Percentiles rank a stretch among this genome's conserved stretches.
phyloP scores from a whole-genome alignment of 305 asterid species.

The Fraxinus albicans region DNA sequence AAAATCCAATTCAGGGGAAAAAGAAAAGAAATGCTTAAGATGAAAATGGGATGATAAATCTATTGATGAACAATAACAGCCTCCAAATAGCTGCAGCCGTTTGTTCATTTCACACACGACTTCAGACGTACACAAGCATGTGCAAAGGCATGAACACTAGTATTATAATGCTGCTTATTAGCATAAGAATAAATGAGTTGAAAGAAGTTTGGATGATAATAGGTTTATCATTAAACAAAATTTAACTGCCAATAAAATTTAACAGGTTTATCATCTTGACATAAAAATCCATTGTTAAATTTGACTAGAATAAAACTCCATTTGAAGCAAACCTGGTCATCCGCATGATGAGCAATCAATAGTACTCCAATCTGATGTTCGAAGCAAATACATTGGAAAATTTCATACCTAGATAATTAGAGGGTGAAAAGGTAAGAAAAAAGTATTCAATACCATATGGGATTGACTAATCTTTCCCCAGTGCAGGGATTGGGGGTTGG shows the following conservation, averaged over 20 bases:
- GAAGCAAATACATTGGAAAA: slow-evolving; percentile 56
- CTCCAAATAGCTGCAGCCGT: neutral
- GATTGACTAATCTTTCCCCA: neutral
- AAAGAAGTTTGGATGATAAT: neutral
- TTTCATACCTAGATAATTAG: slow-evolving; percentile 58
- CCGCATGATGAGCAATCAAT: slow-evolving; percentile 89
- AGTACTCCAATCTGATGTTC: slow-evolving; percentile 53
- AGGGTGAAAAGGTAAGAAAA: slow-evolving; percentile 5
- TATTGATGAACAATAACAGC: neutral
- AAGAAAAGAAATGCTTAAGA: neutral
- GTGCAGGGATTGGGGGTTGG: neutral
- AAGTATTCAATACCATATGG: neutral
- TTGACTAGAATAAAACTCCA: slow-evolving; percentile 3
- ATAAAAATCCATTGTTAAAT: slow-evolving; percentile 1
- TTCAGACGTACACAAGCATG: neutral
- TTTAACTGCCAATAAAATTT: neutral
- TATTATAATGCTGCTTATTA: neutral
- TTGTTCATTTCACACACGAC: neutral
- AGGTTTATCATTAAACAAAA: neutral
- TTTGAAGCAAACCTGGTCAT: slow-evolving; percentile 74
- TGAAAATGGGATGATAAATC: neutral
- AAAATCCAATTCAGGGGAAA: neutral
- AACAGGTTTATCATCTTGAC: neutral
- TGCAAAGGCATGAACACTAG: neutral
- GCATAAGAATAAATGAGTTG: neutral